Conservation (phyloP, 306 rosid genomes). For the peach (Prunus persica) region DNA sequence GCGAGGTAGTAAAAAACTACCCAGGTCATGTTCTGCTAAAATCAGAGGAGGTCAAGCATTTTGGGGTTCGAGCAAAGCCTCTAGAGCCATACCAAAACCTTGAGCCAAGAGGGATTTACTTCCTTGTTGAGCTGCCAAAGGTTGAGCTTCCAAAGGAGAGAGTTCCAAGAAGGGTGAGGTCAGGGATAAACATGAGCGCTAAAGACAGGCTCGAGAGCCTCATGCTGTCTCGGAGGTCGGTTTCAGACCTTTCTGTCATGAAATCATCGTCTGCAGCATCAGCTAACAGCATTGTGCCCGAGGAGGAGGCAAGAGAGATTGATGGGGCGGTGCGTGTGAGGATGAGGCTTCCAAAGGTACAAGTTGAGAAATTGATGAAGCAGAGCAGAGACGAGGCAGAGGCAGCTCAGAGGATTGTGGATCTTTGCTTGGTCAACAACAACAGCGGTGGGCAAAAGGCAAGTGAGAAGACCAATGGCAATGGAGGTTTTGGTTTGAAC, state of each 20-base stretch:
- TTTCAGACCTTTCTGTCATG: conserved; percentile 63
- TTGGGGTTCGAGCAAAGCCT: conserved; percentile 72
- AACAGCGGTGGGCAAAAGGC: conserved; percentile 7
- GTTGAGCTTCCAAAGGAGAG: conserved; percentile 11
- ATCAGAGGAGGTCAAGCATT: conserved; percentile 79
- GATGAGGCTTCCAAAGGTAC: conserved; percentile 65
- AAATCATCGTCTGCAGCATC: conserved; percentile 20
- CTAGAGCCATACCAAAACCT: conserved; percentile 45
- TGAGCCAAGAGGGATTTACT: conserved; percentile 57
- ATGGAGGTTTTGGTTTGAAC: no score
- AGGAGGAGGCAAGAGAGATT: conserved; percentile 11
- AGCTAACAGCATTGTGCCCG: conserved; percentile 15
- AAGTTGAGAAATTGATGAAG: conserved; percentile 68
- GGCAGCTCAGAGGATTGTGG: conserved; percentile 69
- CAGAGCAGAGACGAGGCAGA: conserved; percentile 61
- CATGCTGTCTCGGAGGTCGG: conserved; percentile 62
- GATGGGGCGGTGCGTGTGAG: conserved; percentile 44
- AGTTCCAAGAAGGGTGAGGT: conserved; percentile 63
- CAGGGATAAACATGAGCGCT: conserved; percentile 84
- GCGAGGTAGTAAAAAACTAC: conserved; percentile 51
- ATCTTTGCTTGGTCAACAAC: conserved; percentile 42
- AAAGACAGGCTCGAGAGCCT: conserved; percentile 80
- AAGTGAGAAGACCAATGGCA: background rate
- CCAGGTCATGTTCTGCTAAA: conserved; percentile 74
- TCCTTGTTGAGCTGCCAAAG: conserved; percentile 71